Evolutionary conservation across 2,329 filamentous ascomycete genomes (phyloP).

Genomic region (Colletotrichum sp.): DNA sequence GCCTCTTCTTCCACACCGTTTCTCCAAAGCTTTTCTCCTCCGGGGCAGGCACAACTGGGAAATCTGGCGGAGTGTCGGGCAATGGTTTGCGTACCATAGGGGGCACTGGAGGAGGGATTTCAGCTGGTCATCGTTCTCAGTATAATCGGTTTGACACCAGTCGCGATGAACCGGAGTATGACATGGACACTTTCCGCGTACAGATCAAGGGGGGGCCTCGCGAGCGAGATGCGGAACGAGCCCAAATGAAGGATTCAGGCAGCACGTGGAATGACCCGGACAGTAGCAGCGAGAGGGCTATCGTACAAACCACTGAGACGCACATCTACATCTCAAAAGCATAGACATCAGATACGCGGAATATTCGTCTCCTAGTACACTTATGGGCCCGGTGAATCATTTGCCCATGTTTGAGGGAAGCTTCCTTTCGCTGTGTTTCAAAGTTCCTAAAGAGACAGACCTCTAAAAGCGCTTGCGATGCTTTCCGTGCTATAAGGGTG

Average conservation of each 20-base stretch:
- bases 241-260: not conserved
- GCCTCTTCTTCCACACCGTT: slow-evolving; percentile 33
- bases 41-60: not conserved
- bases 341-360: not conserved
- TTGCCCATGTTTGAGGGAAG: not conserved
- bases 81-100: not conserved
- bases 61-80: not conserved
- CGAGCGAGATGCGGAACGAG: not conserved
- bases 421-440: not conserved
- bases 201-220: not conserved
- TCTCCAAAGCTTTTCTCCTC: slow-evolving; percentile 27
- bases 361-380: not conserved
- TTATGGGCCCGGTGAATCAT: rapidly evolving
- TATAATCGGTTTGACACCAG: not conserved
- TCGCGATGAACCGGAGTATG: not conserved
- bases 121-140: not conserved
- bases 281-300: not conserved
- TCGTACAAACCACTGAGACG: not conserved
- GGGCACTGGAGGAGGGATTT: not conserved
- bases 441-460: not conserved
- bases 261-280: not conserved
- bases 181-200: not conserved
- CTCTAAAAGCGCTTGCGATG: not conserved
- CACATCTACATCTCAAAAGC: not conserved
- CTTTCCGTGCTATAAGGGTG: not conserved